phyloP scores from a whole-genome alignment of 768 basidiomycete genomes.

The Trametes cinnabarina region DNA sequence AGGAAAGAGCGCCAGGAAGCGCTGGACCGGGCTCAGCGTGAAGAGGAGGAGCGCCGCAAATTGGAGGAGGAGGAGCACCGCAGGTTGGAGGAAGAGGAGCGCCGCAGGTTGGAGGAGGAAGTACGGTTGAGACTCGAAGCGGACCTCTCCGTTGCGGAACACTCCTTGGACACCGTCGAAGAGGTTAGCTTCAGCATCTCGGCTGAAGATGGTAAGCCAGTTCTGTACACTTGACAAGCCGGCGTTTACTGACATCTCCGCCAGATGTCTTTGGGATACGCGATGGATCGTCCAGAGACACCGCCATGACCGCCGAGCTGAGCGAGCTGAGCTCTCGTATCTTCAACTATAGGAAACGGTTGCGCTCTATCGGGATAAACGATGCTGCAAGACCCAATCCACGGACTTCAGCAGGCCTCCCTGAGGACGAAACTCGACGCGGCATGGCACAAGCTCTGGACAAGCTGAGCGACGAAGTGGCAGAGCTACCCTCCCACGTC shows the following conservation, averaged over 20 bases:
- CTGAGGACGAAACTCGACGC: conserved; percentile 46
- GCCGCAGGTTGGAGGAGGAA: conserved; percentile 4
- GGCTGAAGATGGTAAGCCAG: conserved; percentile 14
- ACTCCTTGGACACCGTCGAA: conserved; percentile 13
- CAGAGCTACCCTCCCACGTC: conserved; percentile 43
- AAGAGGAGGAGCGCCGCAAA: conserved; percentile 23
- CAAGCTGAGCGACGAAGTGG: conserved; percentile 43
- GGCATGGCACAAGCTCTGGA: conserved; percentile 48
- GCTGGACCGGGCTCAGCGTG: conserved; percentile 22
- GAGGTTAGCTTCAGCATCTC: conserved; percentile 9
- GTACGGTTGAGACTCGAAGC: conserved; percentile 8
- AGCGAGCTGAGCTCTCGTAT: conserved; percentile 50
- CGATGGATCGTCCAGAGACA: conserved; percentile 31
- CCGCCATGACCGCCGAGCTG: conserved; percentile 37
- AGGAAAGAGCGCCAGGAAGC: conserved; percentile 23
- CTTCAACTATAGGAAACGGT: conserved; percentile 52
- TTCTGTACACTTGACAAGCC: neutral
- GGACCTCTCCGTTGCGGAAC: conserved; percentile 1
- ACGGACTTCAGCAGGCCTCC: conserved; percentile 43
- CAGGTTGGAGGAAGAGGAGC: conserved; percentile 22
- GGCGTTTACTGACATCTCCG: too few species aligned
- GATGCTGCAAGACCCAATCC: conserved; percentile 45
- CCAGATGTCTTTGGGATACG: conserved; percentile 60
- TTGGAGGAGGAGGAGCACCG: conserved; percentile 4
- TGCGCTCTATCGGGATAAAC: conserved; percentile 61